Percentiles rank a stretch among this genome's conserved stretches.
phyloP scores from a whole-genome alignment of 208 protist species.

The Trypanosoma lewisi region DNA sequence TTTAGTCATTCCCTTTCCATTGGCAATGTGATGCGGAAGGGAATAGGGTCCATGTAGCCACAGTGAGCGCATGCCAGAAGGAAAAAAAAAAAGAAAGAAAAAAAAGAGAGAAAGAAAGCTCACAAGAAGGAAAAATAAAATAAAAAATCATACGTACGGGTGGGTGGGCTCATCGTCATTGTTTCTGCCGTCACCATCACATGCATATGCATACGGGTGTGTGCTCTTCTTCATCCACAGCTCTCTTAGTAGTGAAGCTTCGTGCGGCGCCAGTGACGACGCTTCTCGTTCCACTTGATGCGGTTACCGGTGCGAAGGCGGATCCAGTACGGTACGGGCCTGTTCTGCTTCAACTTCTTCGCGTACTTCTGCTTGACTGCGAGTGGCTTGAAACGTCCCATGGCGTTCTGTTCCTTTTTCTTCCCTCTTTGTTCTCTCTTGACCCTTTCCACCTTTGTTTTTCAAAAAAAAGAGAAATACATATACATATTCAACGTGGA shows the following conservation, averaged over 20 bases:
- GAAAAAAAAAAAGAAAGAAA: constrained; percentile 16
- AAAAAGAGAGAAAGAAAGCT: constrained; percentile 22
- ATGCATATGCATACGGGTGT: background rate
- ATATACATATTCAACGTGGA: background rate
- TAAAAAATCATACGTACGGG: constrained; percentile 9
- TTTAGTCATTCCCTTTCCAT: too few species aligned
- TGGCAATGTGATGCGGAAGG: too few species aligned
- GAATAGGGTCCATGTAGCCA: too few species aligned
- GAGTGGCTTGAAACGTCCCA: constrained; percentile 91
- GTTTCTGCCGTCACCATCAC: background rate
- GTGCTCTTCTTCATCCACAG: background rate
- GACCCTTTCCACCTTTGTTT: background rate
- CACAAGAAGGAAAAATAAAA: constrained; percentile 7
- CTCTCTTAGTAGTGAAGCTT: constrained; percentile 90
- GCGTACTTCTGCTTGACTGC: constrained; percentile 93
- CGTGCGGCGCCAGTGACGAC: constrained; percentile 94
- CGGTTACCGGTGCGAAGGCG: constrained; percentile 90
- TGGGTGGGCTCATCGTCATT: background rate
- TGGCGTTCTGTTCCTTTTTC: constrained; percentile 23
- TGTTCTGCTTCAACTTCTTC: constrained; percentile 94
- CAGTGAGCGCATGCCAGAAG: too few species aligned
- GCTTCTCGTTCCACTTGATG: constrained; percentile 95
- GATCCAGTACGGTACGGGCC: constrained; percentile 92
- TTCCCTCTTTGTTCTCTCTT: background rate
- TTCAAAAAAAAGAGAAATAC: constrained; percentile 1